Evolutionary conservation across 148 eudicot genomes (phyloP), one percentile per base, ranked within the genome.

Genomic region (Silene conica): DNA sequence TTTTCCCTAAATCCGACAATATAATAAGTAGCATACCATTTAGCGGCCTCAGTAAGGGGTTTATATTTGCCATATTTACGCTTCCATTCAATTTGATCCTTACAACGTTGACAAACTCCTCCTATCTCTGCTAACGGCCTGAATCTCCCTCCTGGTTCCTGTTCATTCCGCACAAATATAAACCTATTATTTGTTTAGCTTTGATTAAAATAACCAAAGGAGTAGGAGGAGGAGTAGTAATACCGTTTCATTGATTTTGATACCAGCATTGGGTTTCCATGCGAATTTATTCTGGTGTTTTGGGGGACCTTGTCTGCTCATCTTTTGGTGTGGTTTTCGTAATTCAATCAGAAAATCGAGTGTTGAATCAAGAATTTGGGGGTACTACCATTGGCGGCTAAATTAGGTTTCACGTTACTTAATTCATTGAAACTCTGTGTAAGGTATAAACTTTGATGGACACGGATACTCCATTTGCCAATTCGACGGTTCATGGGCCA

Each of bases 21-120:
- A 65, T 20, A 1, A 22, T 58, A 12, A 38, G 11, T 73, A 18
- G 4, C 10, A 22, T 52, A 92, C 98, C 98, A 94, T 82, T 94
- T 94, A 15, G 97, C 82, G 59, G 97, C 92, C 73, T 95, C 96
- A 8, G 82, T 62, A 4, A 95, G 85, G 69, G 89, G 79, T 77
- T 95, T 95, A 83, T 95, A 95, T 79, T 95, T 95, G 70, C 98
- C 98, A 63, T 95, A 95, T 77, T 89, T 95, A 71, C 98, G 96
- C 58, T 95, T 95, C 98, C 98, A 95, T 70, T 90, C 97, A 66
- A 95, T 95, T 75, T 95, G 97, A n/a, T 90, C 96, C 67, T 75
- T 90, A 74, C 98, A 95, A 20, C 97, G 89, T 25, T 22, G 83
- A 73, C 98, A 95, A 3, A 95, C 97, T 57, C 98, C 98, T 0